Conservation (phyloP, 352 stramenopile genomes). For the Globisporangium nunn region DNA sequence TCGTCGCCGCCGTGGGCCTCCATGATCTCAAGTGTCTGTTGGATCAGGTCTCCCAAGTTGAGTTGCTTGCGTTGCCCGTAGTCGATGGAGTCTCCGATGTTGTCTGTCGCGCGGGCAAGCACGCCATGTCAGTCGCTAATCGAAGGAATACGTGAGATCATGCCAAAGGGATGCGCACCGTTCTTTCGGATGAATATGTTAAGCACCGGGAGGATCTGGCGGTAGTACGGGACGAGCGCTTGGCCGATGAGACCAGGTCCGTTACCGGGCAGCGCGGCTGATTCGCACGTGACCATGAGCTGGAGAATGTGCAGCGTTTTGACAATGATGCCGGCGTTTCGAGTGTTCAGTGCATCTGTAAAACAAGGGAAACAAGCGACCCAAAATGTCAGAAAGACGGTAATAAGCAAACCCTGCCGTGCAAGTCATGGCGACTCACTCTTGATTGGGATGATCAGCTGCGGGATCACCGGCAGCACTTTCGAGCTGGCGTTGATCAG, state of each 20-base stretch:
- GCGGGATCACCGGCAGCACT: slow-evolving; percentile 94
- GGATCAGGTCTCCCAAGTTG: slow-evolving; percentile 95
- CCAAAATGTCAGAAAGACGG: background rate
- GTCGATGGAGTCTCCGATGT: slow-evolving; percentile 95
- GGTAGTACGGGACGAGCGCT: slow-evolving; percentile 96
- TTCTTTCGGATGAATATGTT: slow-evolving; percentile 98
- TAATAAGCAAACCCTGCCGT: background rate
- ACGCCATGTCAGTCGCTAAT: background rate
- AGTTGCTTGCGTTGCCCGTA: slow-evolving; percentile 93
- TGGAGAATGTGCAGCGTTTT: slow-evolving; percentile 97
- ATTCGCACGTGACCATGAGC: slow-evolving; percentile 92
- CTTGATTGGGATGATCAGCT: slow-evolving; percentile 98
- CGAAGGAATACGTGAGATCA: background rate
- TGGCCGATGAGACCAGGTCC: slow-evolving; percentile 90
- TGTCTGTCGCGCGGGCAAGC: slow-evolving; percentile 47
- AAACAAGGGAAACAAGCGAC: background rate
- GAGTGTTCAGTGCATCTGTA: slow-evolving; percentile 89
- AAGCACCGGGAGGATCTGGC: slow-evolving; percentile 95
- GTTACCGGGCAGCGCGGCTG: slow-evolving; percentile 65
- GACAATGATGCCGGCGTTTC: slow-evolving; percentile 90
- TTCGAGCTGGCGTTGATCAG: slow-evolving; percentile 93
- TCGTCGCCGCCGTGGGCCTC: slow-evolving; percentile 94
- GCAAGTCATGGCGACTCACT: slow-evolving; percentile 33
- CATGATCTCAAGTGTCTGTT: slow-evolving; percentile 96
- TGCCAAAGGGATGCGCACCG: slow-evolving; percentile 23